Percentiles rank a stretch among this genome's conserved stretches.
Evolutionary conservation across 1,284 basidiomycete genomes (phyloP).

Genomic region (Tilletia caries): DNA sequence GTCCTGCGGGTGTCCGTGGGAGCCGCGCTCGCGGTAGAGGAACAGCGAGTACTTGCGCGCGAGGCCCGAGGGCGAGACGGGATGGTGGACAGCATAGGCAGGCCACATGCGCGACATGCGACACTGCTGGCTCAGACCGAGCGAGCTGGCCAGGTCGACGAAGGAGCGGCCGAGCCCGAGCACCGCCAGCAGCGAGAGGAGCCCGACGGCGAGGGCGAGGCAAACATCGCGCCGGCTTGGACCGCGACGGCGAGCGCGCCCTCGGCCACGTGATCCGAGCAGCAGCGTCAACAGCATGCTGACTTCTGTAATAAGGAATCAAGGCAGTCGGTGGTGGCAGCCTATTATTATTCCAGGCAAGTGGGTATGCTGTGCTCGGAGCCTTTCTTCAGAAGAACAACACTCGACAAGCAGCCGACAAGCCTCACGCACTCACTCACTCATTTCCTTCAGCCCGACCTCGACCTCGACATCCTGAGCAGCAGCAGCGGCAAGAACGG

Average conservation of each 20-base stretch:
- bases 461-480: too few relatives aligned
- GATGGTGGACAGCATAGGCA: conserved; percentile 66
- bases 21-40: conserved; percentile 79
- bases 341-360: too few relatives aligned
- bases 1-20: conserved; percentile 20
- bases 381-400: too few relatives aligned
- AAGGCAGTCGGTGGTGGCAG: too few relatives aligned
- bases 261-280: neutral
- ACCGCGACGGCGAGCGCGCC: too few relatives aligned
- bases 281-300: conserved; percentile 7
- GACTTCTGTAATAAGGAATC: too few relatives aligned
- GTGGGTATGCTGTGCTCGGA: too few relatives aligned
- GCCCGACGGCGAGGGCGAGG: neutral
- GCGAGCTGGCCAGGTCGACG: conserved; percentile 25
- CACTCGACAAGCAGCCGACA: too few relatives aligned
- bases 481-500: too few relatives aligned
- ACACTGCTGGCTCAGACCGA: conserved; percentile 60
- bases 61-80: conserved; percentile 67
- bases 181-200: conserved; percentile 20
- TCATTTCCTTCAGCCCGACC: too few relatives aligned
- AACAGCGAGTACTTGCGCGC: conserved; percentile 75
- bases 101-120: conserved; percentile 98
- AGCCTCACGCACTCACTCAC: too few relatives aligned
- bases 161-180: conserved; percentile 30
- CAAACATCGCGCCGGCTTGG: too few relatives aligned